Evolutionary conservation across 2,329 filamentous ascomycete genomes (phyloP).

Genomic region (Clonostachys byssicola): DNA sequence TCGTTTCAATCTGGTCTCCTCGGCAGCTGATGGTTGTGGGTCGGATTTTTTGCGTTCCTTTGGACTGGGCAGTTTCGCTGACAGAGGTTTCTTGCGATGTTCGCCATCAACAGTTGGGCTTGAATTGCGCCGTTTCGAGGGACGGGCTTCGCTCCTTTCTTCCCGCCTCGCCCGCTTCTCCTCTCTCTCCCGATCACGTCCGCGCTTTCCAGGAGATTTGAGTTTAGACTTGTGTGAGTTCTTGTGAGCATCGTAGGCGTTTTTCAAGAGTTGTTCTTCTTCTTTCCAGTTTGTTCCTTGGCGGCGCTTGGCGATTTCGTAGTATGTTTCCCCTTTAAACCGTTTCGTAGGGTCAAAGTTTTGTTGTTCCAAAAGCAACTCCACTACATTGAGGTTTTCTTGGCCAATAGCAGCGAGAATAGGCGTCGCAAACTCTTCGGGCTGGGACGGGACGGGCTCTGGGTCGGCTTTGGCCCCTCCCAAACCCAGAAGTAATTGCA

Average conservation of each 20-base stretch:
- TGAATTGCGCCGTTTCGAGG: constrained; percentile 39
- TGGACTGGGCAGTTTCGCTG: constrained; percentile 33
- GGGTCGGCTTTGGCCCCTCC: constrained; percentile 67
- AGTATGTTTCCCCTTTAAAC: constrained; percentile 76
- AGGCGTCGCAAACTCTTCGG: constrained; percentile 76
- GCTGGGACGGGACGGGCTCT: constrained; percentile 53
- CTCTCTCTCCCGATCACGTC: constrained; percentile 34
- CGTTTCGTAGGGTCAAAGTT: constrained; percentile 79
- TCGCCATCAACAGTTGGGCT: constrained; percentile 44
- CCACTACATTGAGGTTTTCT: constrained; percentile 79
- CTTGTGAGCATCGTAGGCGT: constrained; percentile 64
- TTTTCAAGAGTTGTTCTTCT: constrained; percentile 77
- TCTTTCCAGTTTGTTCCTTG: constrained; percentile 87
- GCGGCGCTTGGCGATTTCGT: constrained; percentile 78
- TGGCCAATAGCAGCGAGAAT: constrained; percentile 93
- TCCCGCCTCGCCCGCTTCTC: constrained; percentile 34
- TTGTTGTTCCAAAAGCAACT: constrained; percentile 71
- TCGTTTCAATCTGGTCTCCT: constrained; percentile 46
- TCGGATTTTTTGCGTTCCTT: constrained; percentile 44
- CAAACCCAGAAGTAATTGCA: constrained; percentile 71
- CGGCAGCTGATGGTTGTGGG: constrained; percentile 34
- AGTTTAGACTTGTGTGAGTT: constrained; percentile 41
- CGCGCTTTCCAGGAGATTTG: constrained; percentile 45
- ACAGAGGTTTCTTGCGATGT: constrained; percentile 32
- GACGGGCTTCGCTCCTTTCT: constrained; percentile 37